Conservation (phyloP, 345 rosid genomes). For the Diplotaxis tenuifolia region DNA sequence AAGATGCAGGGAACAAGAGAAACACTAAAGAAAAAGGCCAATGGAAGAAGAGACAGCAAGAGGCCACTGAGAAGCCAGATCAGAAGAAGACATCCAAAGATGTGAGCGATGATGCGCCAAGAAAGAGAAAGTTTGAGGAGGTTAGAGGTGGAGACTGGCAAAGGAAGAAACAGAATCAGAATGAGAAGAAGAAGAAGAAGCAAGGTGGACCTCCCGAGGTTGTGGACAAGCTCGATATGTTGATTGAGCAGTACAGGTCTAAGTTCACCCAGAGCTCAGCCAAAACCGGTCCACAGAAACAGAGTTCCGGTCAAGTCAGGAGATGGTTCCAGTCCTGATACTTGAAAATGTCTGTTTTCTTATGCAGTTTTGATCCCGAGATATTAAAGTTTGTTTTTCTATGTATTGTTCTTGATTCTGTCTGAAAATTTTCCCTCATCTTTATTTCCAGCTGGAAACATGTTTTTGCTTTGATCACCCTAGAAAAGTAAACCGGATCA, state of each 20-base stretch:
- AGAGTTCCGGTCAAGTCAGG: constrained; percentile 49
- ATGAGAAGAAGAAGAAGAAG: constrained; percentile 41
- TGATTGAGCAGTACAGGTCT: constrained; percentile 64
- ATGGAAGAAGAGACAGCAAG: constrained; percentile 31
- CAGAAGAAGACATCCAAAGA: constrained; percentile 28
- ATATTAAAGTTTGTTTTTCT: not conserved
- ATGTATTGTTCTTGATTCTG: not conserved
- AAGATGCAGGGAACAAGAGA: constrained; percentile 36
- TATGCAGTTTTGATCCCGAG: not conserved
- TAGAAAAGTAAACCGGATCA: not conserved
- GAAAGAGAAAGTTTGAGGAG: constrained; percentile 47
- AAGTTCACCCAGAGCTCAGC: constrained; percentile 61
- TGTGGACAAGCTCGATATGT: constrained; percentile 61
- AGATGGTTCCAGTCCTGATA: constrained; percentile 62
- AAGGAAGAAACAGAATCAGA: constrained; percentile 43
- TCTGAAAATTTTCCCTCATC: not conserved
- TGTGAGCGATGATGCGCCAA: constrained; percentile 14
- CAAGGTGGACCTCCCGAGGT: constrained; percentile 47
- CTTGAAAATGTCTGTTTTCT: not conserved
- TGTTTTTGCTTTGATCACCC: not conserved
- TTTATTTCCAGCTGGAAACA: not conserved
- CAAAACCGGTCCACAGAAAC: constrained; percentile 45
- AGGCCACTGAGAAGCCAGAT: constrained; percentile 28
- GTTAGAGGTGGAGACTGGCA: constrained; percentile 39
- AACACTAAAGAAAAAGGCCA: constrained; percentile 34